A percentile compares a stretch with the other conserved stretches of the same genome.
Conservation (phyloP, 2,329 filamentous ascomycete species). For the Aureobasidium mangrovei region DNA sequence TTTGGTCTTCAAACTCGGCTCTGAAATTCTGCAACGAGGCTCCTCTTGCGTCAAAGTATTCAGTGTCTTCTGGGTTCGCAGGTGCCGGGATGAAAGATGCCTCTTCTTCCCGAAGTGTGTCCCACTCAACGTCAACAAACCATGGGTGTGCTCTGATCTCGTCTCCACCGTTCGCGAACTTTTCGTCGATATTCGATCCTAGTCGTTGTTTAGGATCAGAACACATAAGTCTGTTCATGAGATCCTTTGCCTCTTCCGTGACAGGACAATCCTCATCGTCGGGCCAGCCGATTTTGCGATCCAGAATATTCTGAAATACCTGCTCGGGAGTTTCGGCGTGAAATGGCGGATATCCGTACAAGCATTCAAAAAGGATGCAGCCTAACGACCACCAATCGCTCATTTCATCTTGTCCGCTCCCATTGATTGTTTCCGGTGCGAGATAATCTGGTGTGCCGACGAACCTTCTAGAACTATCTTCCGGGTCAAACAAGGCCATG, state of each 20-base stretch:
- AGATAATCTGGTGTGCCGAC: conserved; percentile 96
- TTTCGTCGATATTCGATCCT: conserved; percentile 77
- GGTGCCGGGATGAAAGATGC: conserved; percentile 89
- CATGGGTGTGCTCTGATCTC: conserved; percentile 86
- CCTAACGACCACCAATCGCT: conserved; percentile 99
- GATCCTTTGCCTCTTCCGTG: conserved; percentile 80
- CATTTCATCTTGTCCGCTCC: conserved; percentile 89
- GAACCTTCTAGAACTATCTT: conserved; percentile 86
- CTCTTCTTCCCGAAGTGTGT: conserved; percentile 83
- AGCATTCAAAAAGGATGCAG: conserved; percentile 93
- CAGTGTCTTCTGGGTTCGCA: conserved; percentile 92
- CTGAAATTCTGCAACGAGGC: conserved; percentile 87
- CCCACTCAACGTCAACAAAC: conserved; percentile 85
- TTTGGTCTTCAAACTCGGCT: conserved; percentile 87
- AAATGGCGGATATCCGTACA: conserved; percentile 90
- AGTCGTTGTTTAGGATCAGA: conserved; percentile 73
- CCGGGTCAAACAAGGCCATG: conserved; percentile 87
- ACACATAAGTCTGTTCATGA: conserved; percentile 88
- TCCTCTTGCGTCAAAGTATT: conserved; percentile 90
- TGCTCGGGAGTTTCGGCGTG: conserved; percentile 82
- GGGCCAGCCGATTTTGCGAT: conserved; percentile 86
- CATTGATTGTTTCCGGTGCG: conserved; percentile 92
- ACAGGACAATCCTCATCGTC: conserved; percentile 64
- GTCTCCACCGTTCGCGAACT: conserved; percentile 71
- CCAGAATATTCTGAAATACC: conserved; percentile 93